Evolutionary conservation across 192 early-diverging fungal species (phyloP).

Genomic region (Dimargaris xerosporica): DNA sequence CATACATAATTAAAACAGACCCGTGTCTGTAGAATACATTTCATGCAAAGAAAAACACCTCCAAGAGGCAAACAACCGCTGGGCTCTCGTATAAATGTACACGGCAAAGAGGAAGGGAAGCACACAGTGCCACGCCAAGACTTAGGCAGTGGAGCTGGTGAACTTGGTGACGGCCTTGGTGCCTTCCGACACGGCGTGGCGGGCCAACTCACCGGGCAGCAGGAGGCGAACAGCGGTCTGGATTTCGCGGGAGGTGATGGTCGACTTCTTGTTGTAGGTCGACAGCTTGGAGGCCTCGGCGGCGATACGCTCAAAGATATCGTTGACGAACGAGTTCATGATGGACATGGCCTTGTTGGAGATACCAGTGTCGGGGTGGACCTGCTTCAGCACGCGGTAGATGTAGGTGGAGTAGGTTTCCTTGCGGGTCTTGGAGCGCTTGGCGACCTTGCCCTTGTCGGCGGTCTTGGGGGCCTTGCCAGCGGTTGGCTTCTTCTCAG

Average conservation of each 20-base stretch:
- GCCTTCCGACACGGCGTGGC: slow-evolving; percentile 95
- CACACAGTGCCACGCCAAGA: too few species aligned
- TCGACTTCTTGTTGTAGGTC: slow-evolving; percentile 88
- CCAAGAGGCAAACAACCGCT: too few species aligned
- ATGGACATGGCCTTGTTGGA: slow-evolving; percentile 97
- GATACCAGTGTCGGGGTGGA: slow-evolving; percentile 93
- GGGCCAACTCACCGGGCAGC: slow-evolving; percentile 87
- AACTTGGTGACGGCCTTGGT: slow-evolving; percentile 98
- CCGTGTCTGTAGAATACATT: too few species aligned
- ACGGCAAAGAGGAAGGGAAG: too few species aligned
- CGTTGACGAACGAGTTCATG: slow-evolving; percentile 93
- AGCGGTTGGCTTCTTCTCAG: slow-evolving; percentile 47
- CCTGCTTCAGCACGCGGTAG: slow-evolving; percentile 95
- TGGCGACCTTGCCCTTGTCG: slow-evolving; percentile 38
- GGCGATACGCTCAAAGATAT: slow-evolving; percentile 94
- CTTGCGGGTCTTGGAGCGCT: slow-evolving; percentile 51
- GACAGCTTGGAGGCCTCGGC: slow-evolving; percentile 70
- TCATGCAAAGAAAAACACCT: too few species aligned
- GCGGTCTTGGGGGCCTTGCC: slow-evolving; percentile 33
- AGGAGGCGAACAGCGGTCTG: slow-evolving; percentile 56
- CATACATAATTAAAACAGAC: too few species aligned
- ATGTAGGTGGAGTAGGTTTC: slow-evolving; percentile 92
- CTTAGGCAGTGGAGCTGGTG: slow-evolving; percentile 27
- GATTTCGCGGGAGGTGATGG: slow-evolving; percentile 92
- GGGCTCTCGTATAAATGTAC: too few species aligned